Evolutionary conservation across 768 basidiomycete genomes (phyloP).

Genomic region (Boletus subparvulus): DNA sequence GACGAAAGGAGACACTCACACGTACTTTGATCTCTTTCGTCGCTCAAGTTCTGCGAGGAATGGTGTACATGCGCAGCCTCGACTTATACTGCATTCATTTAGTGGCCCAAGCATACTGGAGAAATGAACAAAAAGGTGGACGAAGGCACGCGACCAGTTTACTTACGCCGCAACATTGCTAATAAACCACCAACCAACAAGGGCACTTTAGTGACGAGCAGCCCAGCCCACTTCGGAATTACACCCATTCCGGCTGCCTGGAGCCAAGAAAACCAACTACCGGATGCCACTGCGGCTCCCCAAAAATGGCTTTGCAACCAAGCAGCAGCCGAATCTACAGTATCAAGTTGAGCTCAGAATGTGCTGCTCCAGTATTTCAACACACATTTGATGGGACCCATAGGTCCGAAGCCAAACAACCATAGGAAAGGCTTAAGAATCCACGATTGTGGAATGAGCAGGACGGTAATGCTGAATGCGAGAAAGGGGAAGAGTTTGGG

Average conservation of each 20-base stretch:
- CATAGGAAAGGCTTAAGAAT: conserved; percentile 12
- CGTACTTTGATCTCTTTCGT: neutral
- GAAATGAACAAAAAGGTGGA: no score
- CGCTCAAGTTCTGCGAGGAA: neutral
- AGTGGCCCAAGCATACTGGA: no score
- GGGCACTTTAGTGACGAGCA: neutral
- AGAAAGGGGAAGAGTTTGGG: conserved; percentile 4
- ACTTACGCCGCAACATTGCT: neutral
- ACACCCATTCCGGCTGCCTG: conserved; percentile 16
- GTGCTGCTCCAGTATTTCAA: no score
- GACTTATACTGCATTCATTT: neutral
- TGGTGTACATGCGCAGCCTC: neutral
- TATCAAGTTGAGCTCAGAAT: no score
- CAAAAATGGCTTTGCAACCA: conserved; percentile 6
- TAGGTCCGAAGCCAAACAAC: conserved; percentile 15
- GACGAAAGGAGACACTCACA: no score
- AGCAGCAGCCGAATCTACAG: no score
- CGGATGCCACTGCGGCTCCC: neutral
- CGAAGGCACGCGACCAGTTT: no score
- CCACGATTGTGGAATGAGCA: conserved; percentile 16
- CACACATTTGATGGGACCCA: conserved; percentile 14
- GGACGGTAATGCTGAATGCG: neutral
- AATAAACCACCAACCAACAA: neutral
- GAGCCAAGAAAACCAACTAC: conserved; percentile 15
- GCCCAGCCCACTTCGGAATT: conserved; percentile 6